Evolutionary conservation across 164 flowering plant genomes (phyloP).

Genomic region (Berberis vulgaris): DNA sequence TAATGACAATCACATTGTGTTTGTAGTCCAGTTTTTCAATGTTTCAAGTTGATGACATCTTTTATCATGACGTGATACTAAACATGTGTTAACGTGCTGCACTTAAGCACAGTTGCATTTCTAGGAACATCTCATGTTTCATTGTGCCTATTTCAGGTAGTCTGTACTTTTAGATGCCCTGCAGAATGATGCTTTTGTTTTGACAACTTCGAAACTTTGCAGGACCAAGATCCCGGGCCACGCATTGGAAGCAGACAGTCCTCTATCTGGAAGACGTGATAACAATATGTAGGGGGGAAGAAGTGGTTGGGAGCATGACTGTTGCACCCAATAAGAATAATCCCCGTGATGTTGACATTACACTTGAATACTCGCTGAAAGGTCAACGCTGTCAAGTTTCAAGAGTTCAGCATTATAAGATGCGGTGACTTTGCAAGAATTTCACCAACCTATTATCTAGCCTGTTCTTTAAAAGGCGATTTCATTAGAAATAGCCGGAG

Average conservation of each 20-base stretch:
- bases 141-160: too few relatives aligned
- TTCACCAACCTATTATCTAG: background rate
- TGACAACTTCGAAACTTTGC: conserved; percentile 12
- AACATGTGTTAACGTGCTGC: too few relatives aligned
- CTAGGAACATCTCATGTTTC: too few relatives aligned
- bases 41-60: too few relatives aligned
- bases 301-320: conserved; percentile 67
- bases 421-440: conserved; percentile 42
- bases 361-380: conserved; percentile 60
- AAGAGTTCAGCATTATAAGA: conserved; percentile 62
- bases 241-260: conserved; percentile 99
- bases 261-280: conserved; percentile 89
- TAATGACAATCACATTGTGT: too few relatives aligned
- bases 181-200: background rate
- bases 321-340: conserved; percentile 86
- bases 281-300: conserved; percentile 83
- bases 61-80: too few relatives aligned
- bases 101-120: too few relatives aligned
- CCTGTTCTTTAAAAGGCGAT: background rate
- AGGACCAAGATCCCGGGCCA: conserved; percentile 86
- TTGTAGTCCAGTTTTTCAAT: too few relatives aligned
- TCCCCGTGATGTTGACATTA: conserved; percentile 88
- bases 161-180: too few relatives aligned
- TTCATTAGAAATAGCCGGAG: too few relatives aligned
- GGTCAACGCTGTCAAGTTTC: conserved; percentile 54